These are phyloP conservation scores for Trichoderma brevicompactum DNA, from an alignment of 2,329 filamentous ascomycete genomes.

Conservation along the genomic window DNA sequence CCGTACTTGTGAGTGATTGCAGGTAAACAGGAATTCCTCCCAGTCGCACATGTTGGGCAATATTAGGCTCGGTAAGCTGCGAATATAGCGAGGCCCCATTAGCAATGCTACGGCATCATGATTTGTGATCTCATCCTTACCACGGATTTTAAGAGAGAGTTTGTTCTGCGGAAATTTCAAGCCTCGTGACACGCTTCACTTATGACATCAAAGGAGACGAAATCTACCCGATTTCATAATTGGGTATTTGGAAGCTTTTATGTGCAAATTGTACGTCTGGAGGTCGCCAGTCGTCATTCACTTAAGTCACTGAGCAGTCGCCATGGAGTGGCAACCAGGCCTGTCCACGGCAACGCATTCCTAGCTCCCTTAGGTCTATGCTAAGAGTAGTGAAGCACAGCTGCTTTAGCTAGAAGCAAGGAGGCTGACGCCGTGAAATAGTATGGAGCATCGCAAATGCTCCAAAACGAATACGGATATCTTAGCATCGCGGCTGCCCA, in stretches of 20 bases:
- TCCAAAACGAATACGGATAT: neutral
- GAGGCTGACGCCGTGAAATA: neutral
- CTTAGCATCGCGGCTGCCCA: neutral
- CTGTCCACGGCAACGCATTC: neutral
- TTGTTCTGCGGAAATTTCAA: neutral
- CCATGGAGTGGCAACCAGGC: neutral
- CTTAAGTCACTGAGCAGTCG: neutral
- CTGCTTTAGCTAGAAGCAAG: neutral
- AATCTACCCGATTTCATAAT: neutral
- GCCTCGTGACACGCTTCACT: too few species aligned
- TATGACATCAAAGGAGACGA: neutral
- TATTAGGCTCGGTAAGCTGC: neutral
- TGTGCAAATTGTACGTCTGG: neutral
- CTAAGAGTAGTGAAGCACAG: neutral
- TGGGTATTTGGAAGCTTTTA: neutral
- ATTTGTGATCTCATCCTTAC: neutral
- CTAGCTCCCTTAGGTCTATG: neutral
- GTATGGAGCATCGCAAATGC: neutral
- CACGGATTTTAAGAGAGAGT: neutral
- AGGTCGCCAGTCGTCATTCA: neutral
- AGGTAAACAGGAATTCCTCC: conserved; percentile 70
- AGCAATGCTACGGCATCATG: conserved; percentile 3
- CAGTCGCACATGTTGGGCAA: conserved; percentile 66
- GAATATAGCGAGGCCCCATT: neutral
- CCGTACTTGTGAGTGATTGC: conserved; percentile 62